Percentiles rank a stretch among this genome's conserved stretches.
These are phyloP conservation scores for Cladosporium sp. DNA, from an alignment of 2,329 filamentous ascomycete species.

Conservation along the genomic window DNA sequence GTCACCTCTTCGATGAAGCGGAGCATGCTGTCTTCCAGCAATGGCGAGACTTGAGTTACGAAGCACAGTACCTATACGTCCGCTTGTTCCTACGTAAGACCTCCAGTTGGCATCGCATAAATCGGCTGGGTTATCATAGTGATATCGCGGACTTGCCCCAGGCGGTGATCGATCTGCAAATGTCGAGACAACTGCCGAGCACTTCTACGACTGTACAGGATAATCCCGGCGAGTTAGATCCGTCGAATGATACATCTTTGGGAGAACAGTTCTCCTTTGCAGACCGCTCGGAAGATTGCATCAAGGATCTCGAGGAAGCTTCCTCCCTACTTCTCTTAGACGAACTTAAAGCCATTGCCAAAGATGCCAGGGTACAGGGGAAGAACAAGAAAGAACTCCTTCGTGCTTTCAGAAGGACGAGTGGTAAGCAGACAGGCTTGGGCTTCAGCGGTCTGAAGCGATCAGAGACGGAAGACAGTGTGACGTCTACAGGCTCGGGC, in stretches of 20 bases:
- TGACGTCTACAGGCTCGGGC: conserved; percentile 45
- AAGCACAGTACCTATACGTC: conserved; percentile 93
- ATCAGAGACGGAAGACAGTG: conserved; percentile 60
- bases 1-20: conserved; percentile 78
- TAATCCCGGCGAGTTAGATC: conserved; percentile 52
- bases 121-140: conserved; percentile 73
- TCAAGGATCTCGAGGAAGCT: conserved; percentile 79
- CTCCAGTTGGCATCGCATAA: conserved; percentile 83
- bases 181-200: conserved; percentile 55
- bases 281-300: conserved; percentile 70
- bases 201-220: conserved; percentile 38
- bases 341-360: conserved; percentile 80
- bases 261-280: conserved; percentile 71
- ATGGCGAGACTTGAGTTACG: conserved; percentile 75
- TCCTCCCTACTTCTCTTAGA: conserved; percentile 79
- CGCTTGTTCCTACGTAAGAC: conserved; percentile 90
- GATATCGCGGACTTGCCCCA: conserved; percentile 74
- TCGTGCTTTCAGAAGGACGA: conserved; percentile 70
- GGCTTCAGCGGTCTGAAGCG: conserved; percentile 66
- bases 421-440: conserved; percentile 74
- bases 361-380: conserved; percentile 81
- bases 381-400: conserved; percentile 84
- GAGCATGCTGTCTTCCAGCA: conserved; percentile 74
- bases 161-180: conserved; percentile 67
- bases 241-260: conserved; percentile 51